These are phyloP conservation scores for Periconia digitata DNA, from an alignment of 2,329 filamentous ascomycete genomes.

Conservation along the genomic window DNA sequence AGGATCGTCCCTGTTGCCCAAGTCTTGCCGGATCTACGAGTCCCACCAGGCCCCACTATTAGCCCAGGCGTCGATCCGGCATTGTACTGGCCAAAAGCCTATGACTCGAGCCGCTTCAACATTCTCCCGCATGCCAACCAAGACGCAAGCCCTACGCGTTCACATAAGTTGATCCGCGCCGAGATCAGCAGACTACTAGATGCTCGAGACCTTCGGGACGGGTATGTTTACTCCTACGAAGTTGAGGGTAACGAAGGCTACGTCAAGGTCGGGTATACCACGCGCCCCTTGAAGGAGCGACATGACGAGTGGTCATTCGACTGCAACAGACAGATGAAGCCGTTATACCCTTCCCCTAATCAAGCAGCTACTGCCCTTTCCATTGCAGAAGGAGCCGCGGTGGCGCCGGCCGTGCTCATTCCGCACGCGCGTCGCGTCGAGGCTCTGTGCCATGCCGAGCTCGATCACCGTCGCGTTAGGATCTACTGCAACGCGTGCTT, in stretches of 20 bases:
- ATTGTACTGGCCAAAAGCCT: no score
- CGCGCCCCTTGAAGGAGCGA: background rate
- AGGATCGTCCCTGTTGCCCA: no score
- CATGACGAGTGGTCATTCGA: conserved; percentile 7
- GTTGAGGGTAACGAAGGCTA: conserved; percentile 8
- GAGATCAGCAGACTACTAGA: conserved; percentile 6
- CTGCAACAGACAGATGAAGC: conserved; percentile 11
- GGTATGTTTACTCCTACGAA: conserved; percentile 6
- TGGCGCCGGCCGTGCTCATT: conserved; percentile 1
- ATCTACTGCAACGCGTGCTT: conserved; percentile 12
- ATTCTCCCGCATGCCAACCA: conserved; percentile 3
- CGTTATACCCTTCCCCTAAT: conserved; percentile 7
- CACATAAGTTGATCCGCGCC: conserved; percentile 5
- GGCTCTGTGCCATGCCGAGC: conserved; percentile 15
- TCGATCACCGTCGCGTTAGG: conserved; percentile 9
- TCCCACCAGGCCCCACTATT: no score
- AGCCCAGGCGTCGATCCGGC: no score
- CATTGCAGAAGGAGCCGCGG: background rate
- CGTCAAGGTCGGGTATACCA: conserved; percentile 10
- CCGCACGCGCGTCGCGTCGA: conserved; percentile 14
- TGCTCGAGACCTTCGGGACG: conserved; percentile 2
- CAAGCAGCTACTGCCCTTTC: conserved; percentile 3
- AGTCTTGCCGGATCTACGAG: no score
- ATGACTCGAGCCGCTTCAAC: no score
- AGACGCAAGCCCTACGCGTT: conserved; percentile 1